Evolutionary conservation across 192 early-diverging fungal species (phyloP).

Genomic region (Coemansia erecta): DNA sequence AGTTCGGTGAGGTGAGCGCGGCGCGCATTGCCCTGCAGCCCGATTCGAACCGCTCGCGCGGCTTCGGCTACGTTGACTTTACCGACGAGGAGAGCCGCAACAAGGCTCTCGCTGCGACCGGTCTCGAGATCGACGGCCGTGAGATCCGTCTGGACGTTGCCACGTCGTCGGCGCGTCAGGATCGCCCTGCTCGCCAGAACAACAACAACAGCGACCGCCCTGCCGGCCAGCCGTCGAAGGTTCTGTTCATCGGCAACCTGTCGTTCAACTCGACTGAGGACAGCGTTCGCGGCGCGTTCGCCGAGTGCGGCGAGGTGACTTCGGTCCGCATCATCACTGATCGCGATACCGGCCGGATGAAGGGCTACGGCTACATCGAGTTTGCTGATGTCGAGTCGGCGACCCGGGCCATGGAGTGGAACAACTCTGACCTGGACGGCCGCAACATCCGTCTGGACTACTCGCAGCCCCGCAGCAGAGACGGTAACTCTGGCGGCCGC

Average conservation of each 20-base stretch:
- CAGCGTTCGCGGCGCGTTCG: constrained; percentile 86
- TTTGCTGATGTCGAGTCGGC: constrained; percentile 87
- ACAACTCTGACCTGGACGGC: constrained; percentile 73
- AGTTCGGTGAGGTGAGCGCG: constrained; percentile 66
- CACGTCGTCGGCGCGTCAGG: constrained; percentile 15
- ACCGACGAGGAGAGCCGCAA: constrained; percentile 59
- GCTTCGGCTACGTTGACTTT: constrained; percentile 92
- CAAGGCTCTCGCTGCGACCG: constrained; percentile 66
- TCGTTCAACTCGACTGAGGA: constrained; percentile 90
- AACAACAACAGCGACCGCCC: constrained; percentile 29
- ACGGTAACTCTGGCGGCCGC: constrained; percentile 42
- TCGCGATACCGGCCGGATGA: constrained; percentile 74
- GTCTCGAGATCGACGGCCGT: constrained; percentile 80
- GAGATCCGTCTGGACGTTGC: constrained; percentile 71
- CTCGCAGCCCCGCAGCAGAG: constrained; percentile 52
- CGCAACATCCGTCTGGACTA: constrained; percentile 88
- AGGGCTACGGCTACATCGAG: constrained; percentile 97
- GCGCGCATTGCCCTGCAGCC: constrained; percentile 77
- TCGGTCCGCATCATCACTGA: constrained; percentile 81
- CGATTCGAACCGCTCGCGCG: constrained; percentile 60
- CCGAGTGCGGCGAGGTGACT: constrained; percentile 87
- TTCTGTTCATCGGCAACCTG: constrained; percentile 84
- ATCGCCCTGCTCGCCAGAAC: constrained; percentile 6
- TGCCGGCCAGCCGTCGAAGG: constrained; percentile 60
- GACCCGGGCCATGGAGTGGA: constrained; percentile 88